Conservation (phyloP, 768 basidiomycete species). For the Gymnopilus dilepis region DNA sequence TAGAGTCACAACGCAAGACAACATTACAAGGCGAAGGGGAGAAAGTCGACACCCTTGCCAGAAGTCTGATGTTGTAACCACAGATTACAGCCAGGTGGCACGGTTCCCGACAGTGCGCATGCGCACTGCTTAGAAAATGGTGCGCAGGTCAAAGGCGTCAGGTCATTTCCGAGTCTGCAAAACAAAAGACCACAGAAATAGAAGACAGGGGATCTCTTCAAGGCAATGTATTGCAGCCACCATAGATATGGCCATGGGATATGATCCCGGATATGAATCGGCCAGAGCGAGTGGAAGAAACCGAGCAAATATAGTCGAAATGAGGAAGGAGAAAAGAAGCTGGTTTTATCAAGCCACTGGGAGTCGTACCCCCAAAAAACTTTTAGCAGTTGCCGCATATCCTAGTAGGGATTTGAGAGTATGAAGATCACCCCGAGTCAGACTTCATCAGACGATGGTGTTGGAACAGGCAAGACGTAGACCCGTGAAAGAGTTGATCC, state of each 20-base stretch:
- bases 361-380: neutral
- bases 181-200: neutral
- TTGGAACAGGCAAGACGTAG: neutral
- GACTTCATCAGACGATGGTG: neutral
- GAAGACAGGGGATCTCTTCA: neutral
- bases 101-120: neutral
- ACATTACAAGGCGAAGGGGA: too few species aligned
- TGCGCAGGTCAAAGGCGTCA: neutral
- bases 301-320: neutral
- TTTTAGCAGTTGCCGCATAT: neutral
- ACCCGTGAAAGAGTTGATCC: neutral
- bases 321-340: neutral
- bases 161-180: neutral
- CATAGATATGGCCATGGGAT: neutral
- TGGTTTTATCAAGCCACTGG: neutral
- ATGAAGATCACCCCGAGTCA: neutral
- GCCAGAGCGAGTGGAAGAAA: neutral
- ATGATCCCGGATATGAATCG: slow-evolving; percentile 2
- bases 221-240: neutral
- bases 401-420: neutral
- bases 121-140: neutral
- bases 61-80: too few species aligned
- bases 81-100: neutral
- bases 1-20: too few species aligned
- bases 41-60: too few species aligned